Conservation (phyloP, 768 basidiomycete genomes). For the Lactarius sp. region DNA sequence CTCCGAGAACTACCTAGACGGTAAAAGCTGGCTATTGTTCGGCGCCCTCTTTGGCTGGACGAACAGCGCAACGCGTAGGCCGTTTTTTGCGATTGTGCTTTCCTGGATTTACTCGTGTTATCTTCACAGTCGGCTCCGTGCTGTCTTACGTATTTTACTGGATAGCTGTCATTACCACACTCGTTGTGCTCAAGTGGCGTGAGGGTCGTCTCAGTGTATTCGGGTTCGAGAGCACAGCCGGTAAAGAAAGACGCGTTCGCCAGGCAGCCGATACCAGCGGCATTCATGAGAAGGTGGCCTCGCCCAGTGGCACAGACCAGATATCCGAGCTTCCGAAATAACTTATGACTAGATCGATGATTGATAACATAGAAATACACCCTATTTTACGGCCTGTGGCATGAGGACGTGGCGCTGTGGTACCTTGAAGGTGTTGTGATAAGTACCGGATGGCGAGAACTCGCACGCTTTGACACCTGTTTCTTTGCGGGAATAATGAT, state of each 20-base stretch:
- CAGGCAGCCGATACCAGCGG: not conserved
- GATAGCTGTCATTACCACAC: constrained; percentile 66
- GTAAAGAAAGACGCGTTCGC: constrained; percentile 17
- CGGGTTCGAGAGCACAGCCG: constrained; percentile 15
- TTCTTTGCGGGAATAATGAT: not conserved
- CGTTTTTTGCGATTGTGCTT: not conserved
- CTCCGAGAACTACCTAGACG: constrained; percentile 48
- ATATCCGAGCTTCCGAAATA: constrained; percentile 18
- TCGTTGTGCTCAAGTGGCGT: constrained; percentile 61
- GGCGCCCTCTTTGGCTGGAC: constrained; percentile 84
- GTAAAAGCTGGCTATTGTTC: constrained; percentile 76
- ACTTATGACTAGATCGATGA: not conserved
- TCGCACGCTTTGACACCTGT: not conserved
- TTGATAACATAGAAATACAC: not conserved
- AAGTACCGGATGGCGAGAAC: not conserved
- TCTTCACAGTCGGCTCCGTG: constrained; percentile 57
- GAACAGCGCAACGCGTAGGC: constrained; percentile 68
- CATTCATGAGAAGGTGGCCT: constrained; percentile 8
- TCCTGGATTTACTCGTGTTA: not conserved
- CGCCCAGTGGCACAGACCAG: not conserved
- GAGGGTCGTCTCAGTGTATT: constrained; percentile 29
- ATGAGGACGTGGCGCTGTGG: not conserved
- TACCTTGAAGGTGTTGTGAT: not conserved
- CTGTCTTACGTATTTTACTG: constrained; percentile 92
- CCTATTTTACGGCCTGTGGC: too few species aligned